Evolutionary conservation across 176 grass and related monocot genomes (phyloP).

Genomic region (Paspalum vaginatum): DNA sequence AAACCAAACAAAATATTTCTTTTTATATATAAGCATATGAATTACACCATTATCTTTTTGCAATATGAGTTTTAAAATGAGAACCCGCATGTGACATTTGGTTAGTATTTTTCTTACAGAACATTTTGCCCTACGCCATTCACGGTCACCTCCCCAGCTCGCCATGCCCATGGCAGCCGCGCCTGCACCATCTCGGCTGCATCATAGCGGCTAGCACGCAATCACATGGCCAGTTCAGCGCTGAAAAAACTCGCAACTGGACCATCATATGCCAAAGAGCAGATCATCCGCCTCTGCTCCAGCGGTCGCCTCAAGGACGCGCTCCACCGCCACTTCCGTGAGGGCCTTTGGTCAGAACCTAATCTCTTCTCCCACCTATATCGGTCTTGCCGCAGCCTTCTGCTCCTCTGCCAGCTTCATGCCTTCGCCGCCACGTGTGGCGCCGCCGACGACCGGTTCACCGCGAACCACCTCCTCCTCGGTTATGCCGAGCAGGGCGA

Average conservation of each 20-base stretch:
- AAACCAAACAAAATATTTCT: too few species aligned
- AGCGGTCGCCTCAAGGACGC: slow-evolving; percentile 52
- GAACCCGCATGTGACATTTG: too few species aligned
- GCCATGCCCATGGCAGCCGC: too few species aligned
- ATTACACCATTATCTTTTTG: too few species aligned
- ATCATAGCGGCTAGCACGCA: neutral
- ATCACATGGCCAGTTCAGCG: slow-evolving; percentile 26
- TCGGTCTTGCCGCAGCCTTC: slow-evolving; percentile 41
- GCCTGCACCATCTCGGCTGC: neutral
- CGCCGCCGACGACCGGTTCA: slow-evolving; percentile 64
- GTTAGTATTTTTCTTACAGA: too few species aligned
- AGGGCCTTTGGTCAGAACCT: slow-evolving; percentile 40
- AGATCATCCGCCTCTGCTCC: slow-evolving; percentile 55
- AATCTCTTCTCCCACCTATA: slow-evolving; percentile 53
- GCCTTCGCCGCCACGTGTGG: slow-evolving; percentile 44
- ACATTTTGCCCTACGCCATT: too few species aligned
- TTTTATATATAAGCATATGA: too few species aligned
- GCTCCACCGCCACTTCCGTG: slow-evolving; percentile 40
- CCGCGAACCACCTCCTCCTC: slow-evolving; percentile 59
- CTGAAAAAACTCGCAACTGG: slow-evolving; percentile 23
- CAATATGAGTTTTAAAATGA: too few species aligned
- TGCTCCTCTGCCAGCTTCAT: slow-evolving; percentile 60
- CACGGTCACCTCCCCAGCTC: too few species aligned
- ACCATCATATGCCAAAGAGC: slow-evolving; percentile 15
- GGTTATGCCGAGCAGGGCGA: slow-evolving; percentile 48